Evolutionary conservation across 306 rosid species (phyloP).

Genomic region (Vicia villosa): DNA sequence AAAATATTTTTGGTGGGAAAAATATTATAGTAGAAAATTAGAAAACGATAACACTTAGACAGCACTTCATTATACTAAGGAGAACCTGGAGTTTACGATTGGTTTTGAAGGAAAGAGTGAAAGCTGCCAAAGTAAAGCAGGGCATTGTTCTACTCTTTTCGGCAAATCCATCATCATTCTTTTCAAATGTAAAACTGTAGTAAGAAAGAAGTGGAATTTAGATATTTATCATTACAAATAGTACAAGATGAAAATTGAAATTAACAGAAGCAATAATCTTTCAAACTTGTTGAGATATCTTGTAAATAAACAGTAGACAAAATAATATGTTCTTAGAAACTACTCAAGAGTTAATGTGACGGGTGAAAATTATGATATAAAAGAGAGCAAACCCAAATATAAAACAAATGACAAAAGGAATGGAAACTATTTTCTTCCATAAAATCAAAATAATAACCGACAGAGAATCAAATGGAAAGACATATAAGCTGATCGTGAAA

Average conservation of each 20-base stretch:
- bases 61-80: slow-evolving; percentile 17
- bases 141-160: slow-evolving; percentile 53
- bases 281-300: slow-evolving; percentile 23
- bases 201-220: slow-evolving; percentile 37
- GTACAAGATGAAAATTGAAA: slow-evolving; percentile 18
- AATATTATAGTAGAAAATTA: background rate
- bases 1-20: slow-evolving; percentile 1
- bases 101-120: slow-evolving; percentile 65
- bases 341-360: background rate
- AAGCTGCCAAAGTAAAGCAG: slow-evolving; percentile 59
- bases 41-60: background rate
- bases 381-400: background rate
- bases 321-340: slow-evolving; percentile 20
- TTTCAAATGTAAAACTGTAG: slow-evolving; percentile 51
- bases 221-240: slow-evolving; percentile 14
- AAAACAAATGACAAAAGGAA: slow-evolving; percentile 21
- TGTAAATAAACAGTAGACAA: slow-evolving; percentile 2
- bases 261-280: slow-evolving; percentile 12
- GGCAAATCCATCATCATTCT: slow-evolving; percentile 46
- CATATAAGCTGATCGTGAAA: slow-evolving; percentile 2
- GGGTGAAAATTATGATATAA: slow-evolving; percentile 10
- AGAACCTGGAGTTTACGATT: slow-evolving; percentile 67
- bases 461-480: slow-evolving; percentile 2
- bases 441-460: slow-evolving; percentile 1
- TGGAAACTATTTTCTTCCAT: background rate